Percentiles rank a stretch among this genome's conserved stretches.
These are phyloP conservation scores for Penicillium bialowiezense DNA, from an alignment of 495 filamentous ascomycete genomes.

Conservation along the genomic window DNA sequence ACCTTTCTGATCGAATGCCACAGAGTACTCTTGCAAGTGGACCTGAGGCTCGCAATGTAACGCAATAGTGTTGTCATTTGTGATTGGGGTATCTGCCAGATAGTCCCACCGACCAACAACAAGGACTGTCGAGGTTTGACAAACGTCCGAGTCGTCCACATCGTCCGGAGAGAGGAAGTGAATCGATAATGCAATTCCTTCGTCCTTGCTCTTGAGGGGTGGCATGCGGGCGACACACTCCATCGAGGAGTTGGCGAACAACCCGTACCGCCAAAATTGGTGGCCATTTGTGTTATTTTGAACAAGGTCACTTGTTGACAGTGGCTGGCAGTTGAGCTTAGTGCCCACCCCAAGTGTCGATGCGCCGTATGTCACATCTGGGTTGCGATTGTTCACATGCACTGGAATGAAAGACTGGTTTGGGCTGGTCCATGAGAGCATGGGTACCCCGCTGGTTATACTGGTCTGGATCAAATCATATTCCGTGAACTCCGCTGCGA, in stretches of 20 bases:
- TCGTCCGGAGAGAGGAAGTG: conserved; percentile 35
- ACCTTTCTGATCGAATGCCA: conserved; percentile 35
- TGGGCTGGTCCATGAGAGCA: conserved; percentile 37
- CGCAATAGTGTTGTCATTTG: conserved; percentile 34
- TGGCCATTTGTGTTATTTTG: conserved; percentile 9
- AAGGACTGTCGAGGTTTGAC: conserved; percentile 35
- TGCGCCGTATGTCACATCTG: conserved; percentile 28
- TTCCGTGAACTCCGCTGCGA: conserved; percentile 39
- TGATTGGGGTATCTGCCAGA: conserved; percentile 20
- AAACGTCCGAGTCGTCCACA: conserved; percentile 22
- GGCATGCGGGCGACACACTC: conserved; percentile 32
- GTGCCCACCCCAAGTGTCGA: conserved; percentile 33
- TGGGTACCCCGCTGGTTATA: conserved; percentile 36
- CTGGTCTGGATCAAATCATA: conserved; percentile 43
- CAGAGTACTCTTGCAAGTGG: conserved; percentile 23
- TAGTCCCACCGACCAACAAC: conserved; percentile 43
- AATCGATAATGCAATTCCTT: conserved; percentile 33
- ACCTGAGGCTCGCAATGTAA: conserved; percentile 36
- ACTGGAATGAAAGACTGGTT: conserved; percentile 38
- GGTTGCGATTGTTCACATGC: conserved; percentile 19
- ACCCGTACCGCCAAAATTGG: conserved; percentile 30
- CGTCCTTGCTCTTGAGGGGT: conserved; percentile 16
- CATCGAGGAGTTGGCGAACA: conserved; percentile 23
- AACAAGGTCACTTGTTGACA: conserved; percentile 18
- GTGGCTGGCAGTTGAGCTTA: conserved; percentile 25